Base-by-base conservation (phyloP, 441 rosid genomes). In the Eutrema salsugineum region DNA sequence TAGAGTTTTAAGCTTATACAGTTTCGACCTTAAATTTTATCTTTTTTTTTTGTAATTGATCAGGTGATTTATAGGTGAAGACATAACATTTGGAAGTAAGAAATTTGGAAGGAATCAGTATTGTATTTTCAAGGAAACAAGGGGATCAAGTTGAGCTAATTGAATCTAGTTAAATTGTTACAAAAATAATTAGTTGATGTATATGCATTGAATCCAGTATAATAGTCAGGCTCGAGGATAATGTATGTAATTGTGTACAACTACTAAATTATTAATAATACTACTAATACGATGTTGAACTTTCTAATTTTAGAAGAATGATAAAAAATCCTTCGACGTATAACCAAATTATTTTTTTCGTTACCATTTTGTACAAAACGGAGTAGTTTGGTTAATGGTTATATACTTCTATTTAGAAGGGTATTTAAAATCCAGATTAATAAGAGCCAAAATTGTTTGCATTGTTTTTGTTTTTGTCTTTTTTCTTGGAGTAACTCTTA, bases 401-500 rank as follows among this genome's bases (percentile, higher is more conserved):
- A 32, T 54, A n/a, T n/a, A n/a, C n/a, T n/a, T n/a, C n/a, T n/a
- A n/a, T n/a, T n/a, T n/a, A n/a, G n/a, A n/a, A n/a, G n/a, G n/a
- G n/a, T n/a, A 49, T 15, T 50, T 33, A 5, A 0, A 54, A 20
- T 30, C 16, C 46, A 10, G 3, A 27, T 16, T 16, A 69, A 10
- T 16, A 24, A 15, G 8, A 30, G 11, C 11, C 14, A 67, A 56
- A 14, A 27, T 9, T 44, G 32, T 7, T 47, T n/a, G 38, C 56
- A 35, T 8, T 20, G 16, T 14, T 15, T 22, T 47, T 48, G 3
- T 44, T 42, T 10, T 53, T 30, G n/a, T 32, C 20, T 63, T 65
- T 16, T 6, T 38, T 28, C 32, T 17, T 56, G 64, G 63, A 56
- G 20, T 40, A 66, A 66, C 49, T 73, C 54, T 5, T 73, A 58